Percentiles rank a stretch among this genome's conserved stretches.
Evolutionary conservation across 257 asterid species (phyloP).

Genomic region (Thymus mandschuricus): DNA sequence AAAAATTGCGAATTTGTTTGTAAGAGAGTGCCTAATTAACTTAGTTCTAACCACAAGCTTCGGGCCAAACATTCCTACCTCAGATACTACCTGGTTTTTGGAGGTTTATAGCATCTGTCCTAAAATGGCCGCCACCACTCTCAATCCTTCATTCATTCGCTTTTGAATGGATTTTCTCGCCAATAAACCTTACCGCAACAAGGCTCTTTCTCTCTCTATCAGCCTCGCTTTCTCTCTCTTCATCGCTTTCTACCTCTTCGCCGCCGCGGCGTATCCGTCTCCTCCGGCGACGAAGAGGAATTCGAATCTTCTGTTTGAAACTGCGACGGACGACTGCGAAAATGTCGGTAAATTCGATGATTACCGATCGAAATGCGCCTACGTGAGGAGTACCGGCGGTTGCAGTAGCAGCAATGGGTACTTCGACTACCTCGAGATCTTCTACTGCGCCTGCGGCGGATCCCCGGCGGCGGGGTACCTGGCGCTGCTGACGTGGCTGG

Average conservation of each 20-base stretch:
- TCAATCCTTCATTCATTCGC: neutral
- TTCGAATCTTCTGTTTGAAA: neutral
- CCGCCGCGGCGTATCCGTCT: constrained; percentile 25
- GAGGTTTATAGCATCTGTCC: constrained; percentile 21
- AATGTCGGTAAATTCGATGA: constrained; percentile 37
- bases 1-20: neutral
- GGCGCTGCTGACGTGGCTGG: constrained; percentile 53
- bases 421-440: constrained; percentile 61
- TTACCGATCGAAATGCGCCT: constrained; percentile 47
- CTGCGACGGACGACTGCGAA: constrained; percentile 33
- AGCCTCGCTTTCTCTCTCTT: constrained; percentile 49
- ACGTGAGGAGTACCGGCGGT: constrained; percentile 37
- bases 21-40: constrained; percentile 39
- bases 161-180: constrained; percentile 44
- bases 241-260: constrained; percentile 38
- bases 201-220: constrained; percentile 41
- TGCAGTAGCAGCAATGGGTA: constrained; percentile 62
- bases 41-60: constrained; percentile 32
- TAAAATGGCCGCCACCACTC: constrained; percentile 7
- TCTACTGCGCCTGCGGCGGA: constrained; percentile 52
- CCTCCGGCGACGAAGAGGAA: constrained; percentile 12
- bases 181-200: constrained; percentile 26
- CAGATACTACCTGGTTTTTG: constrained; percentile 35
- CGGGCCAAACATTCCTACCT: constrained; percentile 52
- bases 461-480: constrained; percentile 48